phyloP scores from a whole-genome alignment of 768 basidiomycete genomes.

The Suillus subaureus region DNA sequence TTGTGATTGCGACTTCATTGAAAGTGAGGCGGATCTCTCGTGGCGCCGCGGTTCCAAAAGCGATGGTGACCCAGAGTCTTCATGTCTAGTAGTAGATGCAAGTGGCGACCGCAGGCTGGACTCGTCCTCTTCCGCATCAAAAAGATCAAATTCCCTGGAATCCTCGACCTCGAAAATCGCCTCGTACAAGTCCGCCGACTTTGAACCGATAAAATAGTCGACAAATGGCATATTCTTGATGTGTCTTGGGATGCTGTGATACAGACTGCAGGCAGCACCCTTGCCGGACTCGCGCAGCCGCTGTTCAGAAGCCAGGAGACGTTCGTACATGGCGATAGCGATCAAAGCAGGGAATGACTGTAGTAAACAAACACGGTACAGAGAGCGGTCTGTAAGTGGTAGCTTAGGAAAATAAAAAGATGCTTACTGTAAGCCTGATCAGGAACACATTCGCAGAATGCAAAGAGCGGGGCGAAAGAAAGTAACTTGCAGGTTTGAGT shows the following conservation, averaged over 20 bases:
- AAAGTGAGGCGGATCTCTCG: constrained; percentile 5
- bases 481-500: constrained; percentile 76
- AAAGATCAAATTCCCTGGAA: constrained; percentile 47
- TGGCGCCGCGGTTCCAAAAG: constrained; percentile 10
- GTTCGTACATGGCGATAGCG: constrained; percentile 78
- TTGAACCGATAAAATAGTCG: constrained; percentile 75
- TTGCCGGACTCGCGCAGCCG: constrained; percentile 53
- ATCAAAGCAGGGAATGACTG: constrained; percentile 80
- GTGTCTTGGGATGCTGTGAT: constrained; percentile 66
- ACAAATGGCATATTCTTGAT: constrained; percentile 75
- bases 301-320: constrained; percentile 57
- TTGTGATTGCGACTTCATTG: constrained; percentile 16
- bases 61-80: constrained; percentile 16
- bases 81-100: constrained; percentile 6
- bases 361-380: background rate
- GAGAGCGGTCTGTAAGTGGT: constrained; percentile 6
- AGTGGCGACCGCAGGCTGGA: constrained; percentile 15
- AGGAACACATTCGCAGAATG: constrained; percentile 85
- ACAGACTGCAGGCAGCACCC: constrained; percentile 55
- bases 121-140: constrained; percentile 51
- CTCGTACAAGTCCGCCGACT: constrained; percentile 67
- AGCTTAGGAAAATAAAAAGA: background rate
- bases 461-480: constrained; percentile 74
- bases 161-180: constrained; percentile 78
- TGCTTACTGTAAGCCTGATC: constrained; percentile 73